phyloP scores from a whole-genome alignment of 208 protist species.

The Spongospora subterranea region DNA sequence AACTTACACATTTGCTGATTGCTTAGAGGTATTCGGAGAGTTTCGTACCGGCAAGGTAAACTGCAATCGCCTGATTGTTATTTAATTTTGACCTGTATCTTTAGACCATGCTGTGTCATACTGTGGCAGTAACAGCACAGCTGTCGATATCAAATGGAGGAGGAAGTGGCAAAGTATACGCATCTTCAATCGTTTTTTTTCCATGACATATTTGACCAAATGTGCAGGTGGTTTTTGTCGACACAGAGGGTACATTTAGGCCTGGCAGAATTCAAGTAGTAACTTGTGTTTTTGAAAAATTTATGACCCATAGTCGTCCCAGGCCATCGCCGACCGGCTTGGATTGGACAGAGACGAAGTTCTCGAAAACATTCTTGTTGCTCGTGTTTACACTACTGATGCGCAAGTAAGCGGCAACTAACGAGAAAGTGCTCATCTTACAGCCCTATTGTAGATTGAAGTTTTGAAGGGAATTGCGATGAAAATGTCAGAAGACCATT shows the following conservation, averaged over 20 bases:
- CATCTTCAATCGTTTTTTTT: slow-evolving; percentile 49
- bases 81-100: neutral
- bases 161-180: slow-evolving; percentile 72
- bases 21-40: slow-evolving; percentile 81
- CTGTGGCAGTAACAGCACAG: slow-evolving; percentile 94
- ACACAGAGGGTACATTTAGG: slow-evolving; percentile 97
- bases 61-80: neutral
- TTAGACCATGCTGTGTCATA: slow-evolving; percentile 84
- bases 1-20: slow-evolving; percentile 89
- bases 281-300: neutral
- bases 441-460: slow-evolving; percentile 81
- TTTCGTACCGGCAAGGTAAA: slow-evolving; percentile 90
- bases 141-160: slow-evolving; percentile 84
- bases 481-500: slow-evolving; percentile 77
- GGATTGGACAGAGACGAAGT: slow-evolving; percentile 86
- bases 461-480: slow-evolving; percentile 77
- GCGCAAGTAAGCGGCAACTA: slow-evolving; percentile 71
- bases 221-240: slow-evolving; percentile 92
- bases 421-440: slow-evolving; percentile 69
- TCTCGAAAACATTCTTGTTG: slow-evolving; percentile 96
- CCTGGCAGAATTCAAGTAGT: slow-evolving; percentile 86
- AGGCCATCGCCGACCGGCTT: slow-evolving; percentile 77
- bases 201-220: slow-evolving; percentile 3
- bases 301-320: neutral
- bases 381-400: slow-evolving; percentile 90